Conservation (phyloP, 2,329 filamentous ascomycete species). For the Penicillium sp. region DNA sequence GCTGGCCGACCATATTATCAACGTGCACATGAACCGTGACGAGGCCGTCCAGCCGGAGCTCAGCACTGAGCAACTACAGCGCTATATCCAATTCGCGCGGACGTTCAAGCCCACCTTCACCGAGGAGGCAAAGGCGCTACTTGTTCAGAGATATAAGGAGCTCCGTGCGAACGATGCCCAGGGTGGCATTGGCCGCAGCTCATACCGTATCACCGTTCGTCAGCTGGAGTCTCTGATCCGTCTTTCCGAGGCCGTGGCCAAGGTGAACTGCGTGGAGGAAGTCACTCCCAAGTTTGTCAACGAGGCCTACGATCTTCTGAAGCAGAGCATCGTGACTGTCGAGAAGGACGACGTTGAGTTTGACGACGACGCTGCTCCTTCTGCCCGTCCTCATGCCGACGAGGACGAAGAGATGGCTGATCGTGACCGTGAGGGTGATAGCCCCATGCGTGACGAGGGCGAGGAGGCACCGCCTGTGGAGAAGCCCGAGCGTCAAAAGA, state of each 20-base stretch:
- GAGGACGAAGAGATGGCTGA: conserved; percentile 57
- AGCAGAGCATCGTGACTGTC: conserved; percentile 95
- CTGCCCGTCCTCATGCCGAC: conserved; percentile 43
- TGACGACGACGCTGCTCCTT: conserved; percentile 66
- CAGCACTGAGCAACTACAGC: conserved; percentile 91
- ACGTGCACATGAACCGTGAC: conserved; percentile 89
- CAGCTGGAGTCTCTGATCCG: conserved; percentile 96
- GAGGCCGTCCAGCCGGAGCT: conserved; percentile 91
- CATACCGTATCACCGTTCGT: conserved; percentile 94
- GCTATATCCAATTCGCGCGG: conserved; percentile 93
- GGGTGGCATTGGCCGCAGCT: conserved; percentile 90
- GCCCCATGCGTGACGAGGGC: conserved; percentile 58
- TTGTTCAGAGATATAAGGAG: conserved; percentile 95
- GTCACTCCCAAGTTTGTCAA: conserved; percentile 82
- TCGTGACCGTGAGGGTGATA: conserved; percentile 54
- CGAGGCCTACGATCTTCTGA: conserved; percentile 87
- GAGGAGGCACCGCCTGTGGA: conserved; percentile 48
- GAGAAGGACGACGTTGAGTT: conserved; percentile 98
- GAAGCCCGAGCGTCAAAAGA: conserved; percentile 61
- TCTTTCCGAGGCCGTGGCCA: conserved; percentile 94
- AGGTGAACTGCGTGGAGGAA: conserved; percentile 93
- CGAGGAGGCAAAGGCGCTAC: conserved; percentile 77
- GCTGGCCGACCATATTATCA: conserved; percentile 91
- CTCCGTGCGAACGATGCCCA: conserved; percentile 90
- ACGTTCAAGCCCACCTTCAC: conserved; percentile 95